phyloP scores from a whole-genome alignment of 75 land plant species.

The Selaginella tamariscina region DNA sequence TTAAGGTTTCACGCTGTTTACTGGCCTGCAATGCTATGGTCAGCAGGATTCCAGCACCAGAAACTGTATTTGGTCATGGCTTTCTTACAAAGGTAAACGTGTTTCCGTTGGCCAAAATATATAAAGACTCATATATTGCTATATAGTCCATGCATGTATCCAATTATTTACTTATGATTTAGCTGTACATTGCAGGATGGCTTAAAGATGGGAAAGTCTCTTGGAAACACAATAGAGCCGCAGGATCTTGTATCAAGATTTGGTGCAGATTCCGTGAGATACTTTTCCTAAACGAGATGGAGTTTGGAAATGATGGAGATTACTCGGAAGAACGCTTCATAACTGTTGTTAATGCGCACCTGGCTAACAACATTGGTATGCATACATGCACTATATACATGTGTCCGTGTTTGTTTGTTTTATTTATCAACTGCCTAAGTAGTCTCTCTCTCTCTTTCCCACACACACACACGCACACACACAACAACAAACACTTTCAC shows the following conservation, averaged over 20 bases:
- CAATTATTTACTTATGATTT: neutral
- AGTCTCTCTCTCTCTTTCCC: too few species aligned
- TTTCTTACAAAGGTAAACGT: slow-evolving; percentile 84
- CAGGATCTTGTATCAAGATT: slow-evolving; percentile 63
- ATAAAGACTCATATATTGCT: too few species aligned
- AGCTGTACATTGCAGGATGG: slow-evolving; percentile 64
- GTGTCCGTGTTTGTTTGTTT: too few species aligned
- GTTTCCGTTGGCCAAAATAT: neutral
- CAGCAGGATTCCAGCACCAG: slow-evolving; percentile 80
- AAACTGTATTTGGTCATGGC: slow-evolving; percentile 92
- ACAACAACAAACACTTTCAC: too few species aligned
- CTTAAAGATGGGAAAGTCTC: slow-evolving; percentile 94
- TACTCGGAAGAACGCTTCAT: slow-evolving; percentile 89
- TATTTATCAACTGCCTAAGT: too few species aligned
- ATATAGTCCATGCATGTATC: neutral
- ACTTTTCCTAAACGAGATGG: slow-evolving; percentile 89
- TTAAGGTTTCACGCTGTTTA: slow-evolving; percentile 97
- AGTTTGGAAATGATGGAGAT: slow-evolving; percentile 94
- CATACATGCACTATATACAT: too few species aligned
- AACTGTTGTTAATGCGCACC: slow-evolving; percentile 79
- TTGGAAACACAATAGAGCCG: slow-evolving; percentile 94
- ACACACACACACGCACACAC: too few species aligned
- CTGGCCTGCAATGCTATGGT: slow-evolving; percentile 98
- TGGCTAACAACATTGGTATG: slow-evolving; percentile 93
- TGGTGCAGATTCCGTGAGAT: slow-evolving; percentile 92